Evolutionary conservation across 2,329 filamentous ascomycete genomes (phyloP), one percentile per base, ranked within the genome.

Genomic region (Pseudogymnoascus verrucosus): DNA sequence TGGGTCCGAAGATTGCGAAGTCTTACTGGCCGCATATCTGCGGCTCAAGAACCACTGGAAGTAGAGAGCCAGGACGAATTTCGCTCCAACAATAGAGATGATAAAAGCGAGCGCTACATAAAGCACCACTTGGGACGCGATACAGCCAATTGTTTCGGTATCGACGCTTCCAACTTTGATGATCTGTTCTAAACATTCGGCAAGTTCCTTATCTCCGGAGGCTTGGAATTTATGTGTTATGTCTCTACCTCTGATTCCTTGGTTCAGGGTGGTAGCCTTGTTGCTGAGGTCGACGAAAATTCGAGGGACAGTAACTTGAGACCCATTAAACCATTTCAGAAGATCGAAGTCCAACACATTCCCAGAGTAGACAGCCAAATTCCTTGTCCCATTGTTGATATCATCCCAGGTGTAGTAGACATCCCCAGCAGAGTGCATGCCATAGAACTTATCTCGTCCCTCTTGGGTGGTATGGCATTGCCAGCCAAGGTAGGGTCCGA

Each of bases 351-450:
- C 95, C 42, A 99, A 82, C 3, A 99, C 95, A 71, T 90, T 91
- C 63, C 93, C 93, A 12, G 93, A 96, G 77, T 96, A 99, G 2
- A 98, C 91, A 69, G 96, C 87, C 54, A 99, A 81, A 72, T 98
- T 98, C 64, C 95, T 89, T 34, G 89, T 91, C 66, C 78, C 84
- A 76, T 99, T 99, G 73, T 86, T 90, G 69, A 98, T 85, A 71
- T 99, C 95, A 23, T 93, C 86, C 95, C 95, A 99, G 1, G 89
- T 96, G 74, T 91, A 99, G 76, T 93, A 99, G 14, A 99, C 93
- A 69, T 97, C 92, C 2, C 93, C 95, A 2, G 87, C 80, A 60
- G 84, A 84, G 1, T 74, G 73, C 28, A 98, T 80, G 60, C 80
- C 76, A 74, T 98, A 98, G 73, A 96, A 97, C 0, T 85, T 78